Evolutionary conservation across 768 basidiomycete genomes (phyloP), one percentile per base, ranked within the genome.

Genomic region (Phallus indusiatus): DNA sequence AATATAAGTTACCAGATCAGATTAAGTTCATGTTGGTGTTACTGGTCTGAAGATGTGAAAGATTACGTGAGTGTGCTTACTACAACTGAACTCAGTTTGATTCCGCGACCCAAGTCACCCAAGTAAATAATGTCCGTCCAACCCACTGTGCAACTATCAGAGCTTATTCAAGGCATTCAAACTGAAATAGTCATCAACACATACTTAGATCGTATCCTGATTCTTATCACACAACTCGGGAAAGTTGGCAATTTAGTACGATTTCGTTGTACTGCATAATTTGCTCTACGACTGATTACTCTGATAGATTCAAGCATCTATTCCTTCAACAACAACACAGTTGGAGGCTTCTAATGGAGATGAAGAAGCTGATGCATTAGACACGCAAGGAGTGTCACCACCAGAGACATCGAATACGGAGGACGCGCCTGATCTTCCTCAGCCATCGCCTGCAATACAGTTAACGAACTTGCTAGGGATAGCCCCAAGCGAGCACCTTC

Each of bases 191-290:
- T 94, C 49, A 68, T 94, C 7, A 92, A 96, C 66, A 74, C 76
- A 0, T 98, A 83, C 68, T 79, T 81, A 55, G 94, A 97, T 72
- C 80, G 91, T 22, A 74, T 83, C 12, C 75, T 98, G 18, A 84
- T 96, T n/a, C 76, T 96, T 21, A 78, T 97, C 55, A 94, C 92
- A 1, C 94, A 98, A 70, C 69, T 91, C 61, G 89, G 90, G 42
- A 94, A 93, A 80, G 86, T 95, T 12, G 94, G 94, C 58, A 84
- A 79, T 67, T 68, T 98, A 73, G 93, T 95, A 68, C 70, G 73
- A 65, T 28, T 34, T 21, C 22, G 2, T n/a, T 35, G 47, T 61
- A 9, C 35, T n/a, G 4, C 20, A 47, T 48, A 47, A 34, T 7
- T 18, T 60, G 11, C 56, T 65, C 48, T 69, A 28, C 7, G 28